Evolutionary conservation across 805 yeast genomes (phyloP), one percentile per base, ranked within the genome.

Genomic region (Pichia gijzeniarum): DNA sequence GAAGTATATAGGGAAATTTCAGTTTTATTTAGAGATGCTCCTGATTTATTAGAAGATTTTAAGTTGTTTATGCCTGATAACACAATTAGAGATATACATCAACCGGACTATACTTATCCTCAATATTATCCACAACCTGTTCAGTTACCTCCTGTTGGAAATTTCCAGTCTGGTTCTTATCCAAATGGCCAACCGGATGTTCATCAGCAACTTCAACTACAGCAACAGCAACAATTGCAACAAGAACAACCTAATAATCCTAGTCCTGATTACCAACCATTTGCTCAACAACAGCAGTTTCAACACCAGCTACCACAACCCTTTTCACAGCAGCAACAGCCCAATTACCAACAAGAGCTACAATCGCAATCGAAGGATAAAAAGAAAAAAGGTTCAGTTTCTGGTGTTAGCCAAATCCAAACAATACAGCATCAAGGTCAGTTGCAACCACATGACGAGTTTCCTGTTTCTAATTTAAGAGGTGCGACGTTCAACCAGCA

Each of bases 1-100:
- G 98, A 93, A 59, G 99, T 93, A 12, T 93, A 93, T 59, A 84
- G 87, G 45, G 97, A 93, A 61, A 96, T 93, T 2, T 85, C 96
- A 1, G 73, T 80, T 6, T 71, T 93, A 43, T 93, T 93, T 68
- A 82, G 86, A 48, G 86, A 87, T 56, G 95, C 96, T 12, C 98
- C 98, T 0, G 99, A 93, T 59, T 72, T 93, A 48, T 69, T 93
- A 51, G 95, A 89, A 54, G 99, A 95, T 61, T 93, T 93, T 67
- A 89, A 90, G 63, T 90, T 89, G 63, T 93, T 93, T 62, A 73
- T 93, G 63, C 99, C 99, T 2, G 98, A 91, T 57, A 76, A 83
- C 5, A 56, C 66, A 48, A 45, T 63, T 48, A 48, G 54, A 25
- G 68, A 65, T 25, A 36, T 57, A 46, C 47, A 56, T 49, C 45